Evolutionary conservation across 805 yeast species (phyloP), one percentile per base, ranked within the genome.

Genomic region (Candida krabiensis): DNA sequence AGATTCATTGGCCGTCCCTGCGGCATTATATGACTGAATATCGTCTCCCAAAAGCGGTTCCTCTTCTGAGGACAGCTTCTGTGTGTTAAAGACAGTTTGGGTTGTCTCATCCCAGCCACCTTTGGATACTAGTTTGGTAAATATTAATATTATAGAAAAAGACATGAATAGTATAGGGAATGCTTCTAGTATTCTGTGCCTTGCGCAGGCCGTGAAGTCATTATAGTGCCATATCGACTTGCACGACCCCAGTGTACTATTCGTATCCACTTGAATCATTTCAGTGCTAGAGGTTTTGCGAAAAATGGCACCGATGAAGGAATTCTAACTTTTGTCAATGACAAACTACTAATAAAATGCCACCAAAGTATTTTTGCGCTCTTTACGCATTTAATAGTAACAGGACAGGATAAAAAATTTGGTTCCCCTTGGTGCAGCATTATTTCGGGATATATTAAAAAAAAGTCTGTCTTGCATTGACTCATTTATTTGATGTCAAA

Each of bases 151-250:
- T 2, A 60, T 37, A 2, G 63, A 51, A 4, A 64, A 58, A 3
- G 62, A 37, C 4, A 64, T 38, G 8, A 66, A 37, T 0, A 72
- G 65, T 2, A 60, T 43, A 17, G 58, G 48, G 19, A 48, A 35
- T 3, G 44, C 47, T 30, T 72, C 75, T 21, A 74, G 41, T 31
- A 50, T 28, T 38, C 40, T 15, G 37, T 66, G 67, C 35, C 74
- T 60, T 3, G 71, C 71, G 52, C 79, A 75, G 8, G 49, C 51
- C 4, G 80, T 69, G 37, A 77, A 61, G 57, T 77, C 82, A 44
- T 76, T 80, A 36, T 43, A 23, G 3, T 34, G 19, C 65, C 65
- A 60, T 3, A 44, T 19, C 4, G 35, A 22, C 11, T 37, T 16
- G 37, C 63, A 56, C 3, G 38, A 32, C 26, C 12, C 13, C 12